A percentile compares a stretch with the other conserved stretches of the same genome.
Conservation (phyloP, 1,284 basidiomycete species). For the Malassezia slooffiae region DNA sequence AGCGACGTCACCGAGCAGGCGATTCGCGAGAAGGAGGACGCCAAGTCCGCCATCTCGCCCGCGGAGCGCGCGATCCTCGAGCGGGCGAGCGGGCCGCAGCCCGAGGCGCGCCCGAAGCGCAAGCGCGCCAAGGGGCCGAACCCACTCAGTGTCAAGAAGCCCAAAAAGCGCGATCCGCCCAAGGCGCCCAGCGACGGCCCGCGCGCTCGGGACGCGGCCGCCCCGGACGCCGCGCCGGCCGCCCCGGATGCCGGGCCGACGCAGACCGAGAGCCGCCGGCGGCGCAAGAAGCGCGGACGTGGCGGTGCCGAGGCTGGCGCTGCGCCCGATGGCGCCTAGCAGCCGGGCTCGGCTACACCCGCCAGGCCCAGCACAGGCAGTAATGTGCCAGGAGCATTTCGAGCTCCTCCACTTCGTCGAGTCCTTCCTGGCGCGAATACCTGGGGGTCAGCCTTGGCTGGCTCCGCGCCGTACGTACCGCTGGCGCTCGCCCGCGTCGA, state of each 20-base stretch:
- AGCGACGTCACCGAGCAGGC: constrained; percentile 25
- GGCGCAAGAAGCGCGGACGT: constrained; percentile 13
- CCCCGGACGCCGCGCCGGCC: background rate
- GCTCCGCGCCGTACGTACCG: too few species aligned
- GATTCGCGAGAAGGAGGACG: constrained; percentile 25
- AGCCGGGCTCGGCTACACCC: background rate
- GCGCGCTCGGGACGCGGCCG: background rate
- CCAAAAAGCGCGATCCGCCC: constrained; percentile 14
- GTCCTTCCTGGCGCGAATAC: constrained; percentile 35
- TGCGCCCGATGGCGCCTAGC: too few species aligned
- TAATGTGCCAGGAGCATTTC: constrained; percentile 44
- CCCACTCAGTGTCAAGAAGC: constrained; percentile 84
- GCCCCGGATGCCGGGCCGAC: background rate
- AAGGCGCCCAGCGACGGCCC: too few species aligned
- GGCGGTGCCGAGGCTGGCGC: background rate
- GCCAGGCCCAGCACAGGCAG: constrained; percentile 18
- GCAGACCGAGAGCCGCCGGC: background rate
- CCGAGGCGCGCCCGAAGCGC: constrained; percentile 51
- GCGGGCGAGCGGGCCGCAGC: background rate
- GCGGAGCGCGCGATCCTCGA: constrained; percentile 16
- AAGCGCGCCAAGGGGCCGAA: constrained; percentile 75
- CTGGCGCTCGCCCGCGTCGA: constrained; percentile 1
- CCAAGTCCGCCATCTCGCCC: constrained; percentile 21
- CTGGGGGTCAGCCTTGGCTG: too few species aligned
- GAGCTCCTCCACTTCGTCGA: constrained; percentile 45